These are phyloP conservation scores for Microbotryomycetes sp. DNA, from an alignment of 1,284 basidiomycete genomes.

Conservation along the genomic window DNA sequence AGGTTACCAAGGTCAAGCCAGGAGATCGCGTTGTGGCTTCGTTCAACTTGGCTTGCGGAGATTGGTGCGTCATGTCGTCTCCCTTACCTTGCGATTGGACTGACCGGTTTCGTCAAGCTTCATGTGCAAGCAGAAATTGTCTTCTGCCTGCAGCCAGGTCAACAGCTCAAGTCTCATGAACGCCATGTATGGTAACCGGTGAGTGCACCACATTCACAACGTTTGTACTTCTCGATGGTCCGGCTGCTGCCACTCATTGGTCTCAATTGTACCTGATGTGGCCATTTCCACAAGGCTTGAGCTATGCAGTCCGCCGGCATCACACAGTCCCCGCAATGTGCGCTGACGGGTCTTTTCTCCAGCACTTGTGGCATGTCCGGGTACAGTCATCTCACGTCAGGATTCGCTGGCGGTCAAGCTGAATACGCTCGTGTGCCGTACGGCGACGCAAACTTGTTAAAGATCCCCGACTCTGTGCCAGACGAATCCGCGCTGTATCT, in stretches of 20 bases:
- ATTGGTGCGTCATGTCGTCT: slow-evolving; percentile 49
- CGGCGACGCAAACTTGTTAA: slow-evolving; percentile 62
- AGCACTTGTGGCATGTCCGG: neutral
- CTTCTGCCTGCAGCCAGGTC: slow-evolving; percentile 64
- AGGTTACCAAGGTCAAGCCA: slow-evolving; percentile 56
- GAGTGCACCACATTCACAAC: too few species aligned
- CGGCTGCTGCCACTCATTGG: too few species aligned
- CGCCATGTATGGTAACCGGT: slow-evolving; percentile 61
- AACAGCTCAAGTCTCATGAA: slow-evolving; percentile 60
- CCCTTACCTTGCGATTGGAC: too few species aligned
- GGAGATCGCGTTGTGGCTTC: slow-evolving; percentile 75
- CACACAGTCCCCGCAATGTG: too few species aligned
- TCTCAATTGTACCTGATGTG: too few species aligned
- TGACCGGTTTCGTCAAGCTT: too few species aligned
- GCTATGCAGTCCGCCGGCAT: too few species aligned
- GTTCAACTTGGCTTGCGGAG: slow-evolving; percentile 72
- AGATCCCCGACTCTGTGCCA: slow-evolving; percentile 58
- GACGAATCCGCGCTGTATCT: slow-evolving; percentile 51
- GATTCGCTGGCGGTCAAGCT: slow-evolving; percentile 65
- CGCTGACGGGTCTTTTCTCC: neutral
- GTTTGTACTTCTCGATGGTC: too few species aligned
- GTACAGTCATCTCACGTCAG: slow-evolving; percentile 49
- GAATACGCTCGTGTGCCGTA: slow-evolving; percentile 52
- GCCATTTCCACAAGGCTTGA: too few species aligned
- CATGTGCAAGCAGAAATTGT: slow-evolving; percentile 61